Evolutionary conservation across 768 basidiomycete species (phyloP), one percentile per base, ranked within the genome.

Genomic region (Tephrocybe sp.): DNA sequence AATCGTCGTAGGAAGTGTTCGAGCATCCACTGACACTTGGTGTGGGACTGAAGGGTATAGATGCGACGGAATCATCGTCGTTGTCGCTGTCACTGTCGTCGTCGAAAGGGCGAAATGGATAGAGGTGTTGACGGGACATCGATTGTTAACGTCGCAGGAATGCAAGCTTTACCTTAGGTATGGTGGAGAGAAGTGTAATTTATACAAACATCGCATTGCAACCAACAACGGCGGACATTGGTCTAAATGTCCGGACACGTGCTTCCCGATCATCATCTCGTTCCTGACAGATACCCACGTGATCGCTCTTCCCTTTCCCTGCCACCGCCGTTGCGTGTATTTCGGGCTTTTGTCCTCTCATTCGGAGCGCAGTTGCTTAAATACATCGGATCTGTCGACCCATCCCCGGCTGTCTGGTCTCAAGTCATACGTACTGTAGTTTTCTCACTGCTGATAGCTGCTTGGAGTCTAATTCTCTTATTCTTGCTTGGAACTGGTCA

Each of bases 1-100:
- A 84, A 39, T 63, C 57, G 58, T 82, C 81, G 45, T 74, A 70
- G 13, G 87, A 85, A 1, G 85, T 87, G 19, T 67, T 67, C 0
- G 85, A 83, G 60, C 72, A 68, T 11, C 57, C 76, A 3, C 66
- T 69, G 8, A 62, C 56, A 43, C 74, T 78, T 26, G 65, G 68
- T 5, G 71, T 56, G 1, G 65, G 48, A 55, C 67, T 73, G 56
- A 74, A 72, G 6, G 65, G 60, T 34, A 73, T 66, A 19, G 78
- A 76, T 35, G 71, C 59, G 49, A 73, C 61, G 1, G 80, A 83
- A 38, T 69, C 68, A 48, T 80, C 80, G 52, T 72, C 76, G 54
- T 74, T 76, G 53, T 74, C 72, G 23, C 56, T 53, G 65, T 80
- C 82, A 51, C 72, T 73, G 60, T 67, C 62, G 53, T 54, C 30